phyloP scores from a whole-genome alignment of 73 alveolate species.

The Diophrys appendiculata region DNA sequence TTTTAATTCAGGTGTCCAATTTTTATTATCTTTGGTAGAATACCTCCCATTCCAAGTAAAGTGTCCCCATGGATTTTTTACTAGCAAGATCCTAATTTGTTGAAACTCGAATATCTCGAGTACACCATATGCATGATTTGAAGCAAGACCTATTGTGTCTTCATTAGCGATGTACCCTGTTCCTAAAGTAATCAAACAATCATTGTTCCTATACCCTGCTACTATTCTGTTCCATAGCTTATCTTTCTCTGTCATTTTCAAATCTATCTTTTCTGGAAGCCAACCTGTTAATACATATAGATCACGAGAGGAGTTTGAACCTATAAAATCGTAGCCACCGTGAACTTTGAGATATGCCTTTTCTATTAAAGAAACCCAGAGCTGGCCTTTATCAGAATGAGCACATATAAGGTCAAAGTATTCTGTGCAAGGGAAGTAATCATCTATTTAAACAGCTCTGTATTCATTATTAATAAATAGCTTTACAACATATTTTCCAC shows the following conservation, averaged over 20 bases:
- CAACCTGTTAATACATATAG: conserved; percentile 61
- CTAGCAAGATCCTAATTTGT: conserved; percentile 45
- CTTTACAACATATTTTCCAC: conserved; percentile 58
- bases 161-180: conserved; percentile 49
- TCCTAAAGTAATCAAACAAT: conserved; percentile 51
- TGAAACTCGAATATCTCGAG: conserved; percentile 48
- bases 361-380: conserved; percentile 62
- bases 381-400: conserved; percentile 59
- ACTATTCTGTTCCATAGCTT: conserved; percentile 59
- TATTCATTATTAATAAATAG: conserved; percentile 54
- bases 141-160: conserved; percentile 57
- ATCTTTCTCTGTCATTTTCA: conserved; percentile 29
- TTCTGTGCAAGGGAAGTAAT: conserved; percentile 49
- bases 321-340: conserved; percentile 64
- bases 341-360: conserved; percentile 67
- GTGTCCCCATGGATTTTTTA: conserved; percentile 71
- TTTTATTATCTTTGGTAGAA: conserved; percentile 30
- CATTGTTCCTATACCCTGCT: conserved; percentile 49
- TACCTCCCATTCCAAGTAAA: conserved; percentile 63
- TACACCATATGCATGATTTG: conserved; percentile 70
- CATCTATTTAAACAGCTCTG: conserved; percentile 66
- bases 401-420: conserved; percentile 43
- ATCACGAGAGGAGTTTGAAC: conserved; percentile 65
- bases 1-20: conserved; percentile 62
- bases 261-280: conserved; percentile 66